phyloP scores from a whole-genome alignment of 148 eudicot species.

The Hydrangea macrophylla region DNA sequence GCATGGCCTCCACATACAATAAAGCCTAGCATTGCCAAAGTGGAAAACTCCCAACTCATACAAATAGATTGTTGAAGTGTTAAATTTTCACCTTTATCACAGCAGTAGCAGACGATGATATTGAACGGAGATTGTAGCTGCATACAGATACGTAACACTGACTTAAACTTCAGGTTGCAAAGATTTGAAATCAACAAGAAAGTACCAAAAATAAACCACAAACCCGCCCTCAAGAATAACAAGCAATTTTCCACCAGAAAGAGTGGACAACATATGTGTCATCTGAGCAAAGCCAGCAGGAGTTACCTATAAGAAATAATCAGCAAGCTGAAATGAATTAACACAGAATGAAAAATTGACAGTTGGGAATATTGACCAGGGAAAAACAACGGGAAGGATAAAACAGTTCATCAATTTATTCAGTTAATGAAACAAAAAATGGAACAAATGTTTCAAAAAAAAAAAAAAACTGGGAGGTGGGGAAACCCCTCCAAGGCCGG shows the following conservation, averaged over 20 bases:
- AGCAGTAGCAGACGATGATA: conserved; percentile 92
- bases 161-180: conserved; percentile 8
- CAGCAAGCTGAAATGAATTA: background rate
- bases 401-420: background rate
- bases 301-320: conserved; percentile 57
- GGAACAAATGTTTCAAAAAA: too few species aligned
- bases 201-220: conserved; percentile 27
- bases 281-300: conserved; percentile 91
- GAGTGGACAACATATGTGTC: conserved; percentile 69
- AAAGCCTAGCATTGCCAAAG: background rate
- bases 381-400: background rate
- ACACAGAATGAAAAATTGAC: background rate
- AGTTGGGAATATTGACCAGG: background rate
- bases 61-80: background rate
- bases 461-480: too few species aligned
- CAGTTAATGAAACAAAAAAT: background rate
- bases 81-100: conserved; percentile 68
- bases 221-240: conserved; percentile 99
- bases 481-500: too few species aligned
- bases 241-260: conserved; percentile 80
- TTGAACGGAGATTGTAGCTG: conserved; percentile 97
- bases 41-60: background rate
- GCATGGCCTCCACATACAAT: background rate
- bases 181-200: background rate
- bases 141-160: conserved; percentile 9